These are phyloP conservation scores for Teunomyces kruisii DNA, from an alignment of 805 yeast species.

Conservation along the genomic window DNA sequence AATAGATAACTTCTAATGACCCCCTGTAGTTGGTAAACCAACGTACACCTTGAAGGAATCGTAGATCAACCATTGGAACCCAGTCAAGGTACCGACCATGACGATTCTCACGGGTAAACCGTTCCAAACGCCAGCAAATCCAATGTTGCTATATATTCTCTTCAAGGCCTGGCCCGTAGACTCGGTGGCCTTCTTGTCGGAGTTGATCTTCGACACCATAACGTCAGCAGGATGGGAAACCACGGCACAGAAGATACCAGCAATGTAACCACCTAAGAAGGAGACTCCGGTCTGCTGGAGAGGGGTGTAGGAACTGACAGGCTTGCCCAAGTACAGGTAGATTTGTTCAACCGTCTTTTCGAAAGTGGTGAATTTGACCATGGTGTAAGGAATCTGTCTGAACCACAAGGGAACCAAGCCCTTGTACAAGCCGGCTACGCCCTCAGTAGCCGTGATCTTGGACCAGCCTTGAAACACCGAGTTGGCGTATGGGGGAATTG, in stretches of 20 bases:
- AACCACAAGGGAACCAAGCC: constrained; percentile 93
- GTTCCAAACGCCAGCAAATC: constrained; percentile 91
- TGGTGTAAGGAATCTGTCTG: constrained; percentile 97
- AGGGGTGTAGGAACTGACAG: constrained; percentile 67
- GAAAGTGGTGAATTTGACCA: constrained; percentile 94
- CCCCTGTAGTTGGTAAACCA: constrained; percentile 94
- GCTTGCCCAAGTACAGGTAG: constrained; percentile 69
- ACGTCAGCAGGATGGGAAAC: constrained; percentile 99
- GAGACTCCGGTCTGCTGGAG: constrained; percentile 91
- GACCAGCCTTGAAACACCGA: constrained; percentile 65
- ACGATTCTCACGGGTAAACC: constrained; percentile 92
- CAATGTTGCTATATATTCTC: constrained; percentile 80
- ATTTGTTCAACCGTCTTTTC: constrained; percentile 86
- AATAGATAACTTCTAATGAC: constrained; percentile 22
- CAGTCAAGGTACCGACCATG: constrained; percentile 97
- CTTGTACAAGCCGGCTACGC: constrained; percentile 74
- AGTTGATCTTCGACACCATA: constrained; percentile 90
- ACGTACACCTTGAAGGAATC: constrained; percentile 94
- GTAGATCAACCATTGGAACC: constrained; percentile 94
- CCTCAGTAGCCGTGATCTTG: constrained; percentile 66
- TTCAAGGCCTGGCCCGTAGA: constrained; percentile 61
- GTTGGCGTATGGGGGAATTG: constrained; percentile 79
- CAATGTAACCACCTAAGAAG: constrained; percentile 93
- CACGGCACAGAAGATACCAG: constrained; percentile 94
- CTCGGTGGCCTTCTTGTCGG: constrained; percentile 66